Base-by-base conservation (phyloP, 78 protist species). In the Bodo saltans region DNA sequence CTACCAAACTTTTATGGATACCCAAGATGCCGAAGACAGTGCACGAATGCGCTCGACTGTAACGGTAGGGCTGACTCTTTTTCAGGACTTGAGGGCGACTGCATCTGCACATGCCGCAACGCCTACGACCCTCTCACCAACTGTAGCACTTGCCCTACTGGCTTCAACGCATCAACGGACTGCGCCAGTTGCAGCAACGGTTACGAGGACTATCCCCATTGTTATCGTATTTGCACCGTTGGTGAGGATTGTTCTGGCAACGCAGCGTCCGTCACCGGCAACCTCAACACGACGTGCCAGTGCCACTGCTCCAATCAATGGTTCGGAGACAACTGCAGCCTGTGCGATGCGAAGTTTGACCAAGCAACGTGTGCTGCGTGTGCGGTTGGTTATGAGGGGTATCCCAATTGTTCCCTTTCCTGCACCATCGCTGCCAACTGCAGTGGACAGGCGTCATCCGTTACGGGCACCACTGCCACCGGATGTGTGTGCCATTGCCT, bases 281-380 rank as follows among this genome's bases (percentile, higher is more conserved):
- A 30, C 12, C 12, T 29, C 37, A 39, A 27, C 34, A 37, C 21
- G 40, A 27, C 33, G 67, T 76, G 81, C 41, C 3, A 30, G 53
- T 76, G 81, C 81, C 35, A 2, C 8, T 76, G 81, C 35, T 2
- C 21, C 35, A 34, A n/a, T 27, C 81, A 23, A 1, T 76, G 81
- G 81, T 25, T 2, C 27, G 81, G 81, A 17, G 4, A 33, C 27
- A 12, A 11, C 40, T 76, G 81, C 81, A 3, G 26, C 25, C 8
- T 1, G 35, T 76, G 81, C 25, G 28, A 8, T 3, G 25, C 8
- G 21, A 47, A 76, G 34, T 76, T 34, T 29, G 60, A 76, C 52
- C 42, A 2, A 26, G n/a, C 81, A 2, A 27, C 1, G 69, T 76
- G 81, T 67, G 33, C 35, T 17, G 28, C 32, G 29, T 76, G 81